Conservation (phyloP, 1,284 basidiomycete species). For the Naganishia cerealis region DNA sequence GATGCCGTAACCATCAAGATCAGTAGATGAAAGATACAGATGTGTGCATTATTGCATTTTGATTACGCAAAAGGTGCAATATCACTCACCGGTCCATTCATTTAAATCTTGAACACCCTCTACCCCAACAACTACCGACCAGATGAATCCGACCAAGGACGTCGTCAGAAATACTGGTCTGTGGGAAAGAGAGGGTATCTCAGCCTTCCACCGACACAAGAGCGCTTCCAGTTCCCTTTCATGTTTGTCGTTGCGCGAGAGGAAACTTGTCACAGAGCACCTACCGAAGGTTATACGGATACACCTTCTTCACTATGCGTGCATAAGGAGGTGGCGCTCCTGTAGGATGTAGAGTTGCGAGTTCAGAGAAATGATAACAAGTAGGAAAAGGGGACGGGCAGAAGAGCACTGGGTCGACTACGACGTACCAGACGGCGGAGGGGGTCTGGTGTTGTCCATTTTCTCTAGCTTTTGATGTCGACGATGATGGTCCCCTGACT, state of each 20-base stretch:
- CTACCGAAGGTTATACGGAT: constrained; percentile 44
- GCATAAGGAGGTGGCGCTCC: constrained; percentile 28
- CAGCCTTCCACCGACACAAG: background rate
- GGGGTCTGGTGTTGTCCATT: constrained; percentile 19
- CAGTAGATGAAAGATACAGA: background rate
- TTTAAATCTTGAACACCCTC: constrained; percentile 35
- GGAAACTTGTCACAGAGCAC: background rate
- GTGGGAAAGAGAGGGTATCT: background rate
- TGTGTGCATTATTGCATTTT: background rate
- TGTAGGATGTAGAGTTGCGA: background rate
- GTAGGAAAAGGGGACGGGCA: no score
- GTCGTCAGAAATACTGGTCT: constrained; percentile 42
- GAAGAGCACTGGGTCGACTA: background rate
- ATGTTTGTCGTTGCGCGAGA: background rate
- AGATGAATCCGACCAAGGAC: constrained; percentile 43
- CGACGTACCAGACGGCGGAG: constrained; percentile 19
- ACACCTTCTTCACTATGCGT: constrained; percentile 38
- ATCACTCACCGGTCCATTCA: constrained; percentile 25
- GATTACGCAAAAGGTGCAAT: background rate
- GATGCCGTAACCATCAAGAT: background rate
- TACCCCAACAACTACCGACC: constrained; percentile 43
- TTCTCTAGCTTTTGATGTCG: background rate
- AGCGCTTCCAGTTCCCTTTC: background rate
- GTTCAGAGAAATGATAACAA: background rate
- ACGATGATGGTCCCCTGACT: background rate